Base-by-base conservation (phyloP, 2,329 filamentous ascomycete genomes). In the Atkinsonella texensis region DNA sequence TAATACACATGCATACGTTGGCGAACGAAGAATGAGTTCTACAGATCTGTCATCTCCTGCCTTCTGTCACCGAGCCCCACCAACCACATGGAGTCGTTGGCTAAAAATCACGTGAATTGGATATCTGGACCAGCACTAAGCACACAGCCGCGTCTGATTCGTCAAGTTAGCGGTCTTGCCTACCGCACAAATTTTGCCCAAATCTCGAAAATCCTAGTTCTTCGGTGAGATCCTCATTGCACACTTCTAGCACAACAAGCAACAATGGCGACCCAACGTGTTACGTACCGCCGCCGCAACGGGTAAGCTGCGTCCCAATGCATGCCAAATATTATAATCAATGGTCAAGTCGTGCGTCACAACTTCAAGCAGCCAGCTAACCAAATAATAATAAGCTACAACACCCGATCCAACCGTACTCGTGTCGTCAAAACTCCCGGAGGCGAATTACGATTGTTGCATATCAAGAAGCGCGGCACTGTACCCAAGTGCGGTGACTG, bases 381-480 rank as follows among this genome's bases (percentile, higher is more conserved):
- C 41, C 43, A 13, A 38, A 51, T 40, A 33, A 43, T 23, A 40
- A 13, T 44, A 93, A 28, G 88, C 71, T 98, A 97, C 87, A 97
- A 97, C 85, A 97, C 91, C 73, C 80, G 80, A 72, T 95, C 88
- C 74, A 96, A 98, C 87, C 89, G 89, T 76, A 91, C 93, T 73
- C 87, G 93, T 71, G 81, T 94, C 68, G 74, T 95, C 75, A 93
- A 93, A 83, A 98, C 93, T 63, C 93, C 94, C 63, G 94, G 93
- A 74, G 93, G 93, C 73, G 83, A 91, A 73, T 84, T 95, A 69
- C 85, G 93, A 73, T 85, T 95, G 71, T 87, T 97, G 66, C 91
- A 98, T 85, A 90, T 96, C 81, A 97, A 97, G 87, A 98, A 98
- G 89, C 87, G 85, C 74, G 93, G 90, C 66, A 95, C 89, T 72